Conservation (phyloP, 2,329 filamentous ascomycete species). For the Coniochaeta prunicola region DNA sequence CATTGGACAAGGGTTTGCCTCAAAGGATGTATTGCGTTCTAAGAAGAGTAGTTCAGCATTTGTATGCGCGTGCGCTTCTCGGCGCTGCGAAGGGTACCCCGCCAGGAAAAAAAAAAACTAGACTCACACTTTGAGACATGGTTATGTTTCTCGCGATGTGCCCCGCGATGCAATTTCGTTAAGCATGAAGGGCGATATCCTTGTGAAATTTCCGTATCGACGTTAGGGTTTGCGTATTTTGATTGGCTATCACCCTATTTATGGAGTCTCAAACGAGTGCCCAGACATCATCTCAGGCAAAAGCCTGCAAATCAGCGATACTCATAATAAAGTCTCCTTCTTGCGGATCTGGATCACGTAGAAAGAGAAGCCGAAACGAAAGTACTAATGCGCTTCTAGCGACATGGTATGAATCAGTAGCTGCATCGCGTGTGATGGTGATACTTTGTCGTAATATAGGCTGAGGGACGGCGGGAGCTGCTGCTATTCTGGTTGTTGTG, state of each 20-base stretch:
- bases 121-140: slow-evolving; percentile 10
- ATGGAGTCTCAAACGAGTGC: too few species aligned
- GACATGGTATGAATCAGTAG: slow-evolving; percentile 1
- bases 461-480: background rate
- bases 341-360: slow-evolving; percentile 1
- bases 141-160: background rate
- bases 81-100: slow-evolving; percentile 1
- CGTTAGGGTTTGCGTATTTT: too few species aligned
- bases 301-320: slow-evolving; percentile 4
- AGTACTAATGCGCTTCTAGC: slow-evolving; percentile 8
- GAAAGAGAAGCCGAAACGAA: slow-evolving; percentile 8
- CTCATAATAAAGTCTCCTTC: slow-evolving; percentile 5
- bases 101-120: background rate
- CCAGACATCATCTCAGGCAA: too few species aligned
- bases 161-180: background rate
- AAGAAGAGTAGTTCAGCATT: background rate
- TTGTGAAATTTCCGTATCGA: too few species aligned
- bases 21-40: slow-evolving; percentile 3
- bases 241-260: too few species aligned
- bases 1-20: slow-evolving; percentile 34
- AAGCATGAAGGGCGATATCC: background rate
- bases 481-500: background rate
- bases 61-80: background rate
- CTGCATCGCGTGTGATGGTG: background rate
- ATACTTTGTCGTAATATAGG: slow-evolving; percentile 2